Base-by-base conservation (phyloP, 2,329 filamentous ascomycete species). In the Botrytis fabae region DNA sequence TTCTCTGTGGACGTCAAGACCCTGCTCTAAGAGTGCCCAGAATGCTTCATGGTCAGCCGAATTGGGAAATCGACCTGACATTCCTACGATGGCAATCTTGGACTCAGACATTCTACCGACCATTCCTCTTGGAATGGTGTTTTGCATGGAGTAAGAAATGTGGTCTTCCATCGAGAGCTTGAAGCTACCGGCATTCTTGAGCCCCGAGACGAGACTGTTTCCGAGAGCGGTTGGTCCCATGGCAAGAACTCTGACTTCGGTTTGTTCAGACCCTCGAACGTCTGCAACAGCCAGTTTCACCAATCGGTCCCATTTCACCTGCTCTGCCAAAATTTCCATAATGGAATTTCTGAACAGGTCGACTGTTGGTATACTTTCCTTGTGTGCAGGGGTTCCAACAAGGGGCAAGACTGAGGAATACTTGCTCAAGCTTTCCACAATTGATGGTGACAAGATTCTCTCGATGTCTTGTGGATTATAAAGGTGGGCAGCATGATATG, bases 31-130 rank as follows among this genome's bases (percentile, higher is more conserved):
- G 16, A 94, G 84, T 73, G 93, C 89, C 92, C 92, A 95, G 48
- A 94, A 88, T 71, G 88, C 87, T 74, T 93, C 91, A 74, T 89
- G 87, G 78, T 86, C 91, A 25, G 88, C 90, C 62, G 92, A 91
- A 76, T 91, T 89, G 2, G 92, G 92, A 80, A 93, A 94, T 66
- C 92, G 88, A 71, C 92, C 92, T 60, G 92, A 88, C 88, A 93
- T 92, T 68, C 94, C 94, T 57, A 97, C 91, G 75, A 97, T 94
- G 72, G 94, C 94, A 44, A 79, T 77, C 51, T 79, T 79, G 20
- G 77, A 75, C 66, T 75, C 74, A 48, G 75, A 70, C 66, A 74
- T 42, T 62, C 64, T n/a, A 38, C 65, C 46, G n/a, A 64, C 22
- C 72, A 74, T 25, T 69, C 59, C 72, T 71, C 68, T 75, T 73